Conservation (phyloP, 129 eudicot species). For the Mikania micrantha region DNA sequence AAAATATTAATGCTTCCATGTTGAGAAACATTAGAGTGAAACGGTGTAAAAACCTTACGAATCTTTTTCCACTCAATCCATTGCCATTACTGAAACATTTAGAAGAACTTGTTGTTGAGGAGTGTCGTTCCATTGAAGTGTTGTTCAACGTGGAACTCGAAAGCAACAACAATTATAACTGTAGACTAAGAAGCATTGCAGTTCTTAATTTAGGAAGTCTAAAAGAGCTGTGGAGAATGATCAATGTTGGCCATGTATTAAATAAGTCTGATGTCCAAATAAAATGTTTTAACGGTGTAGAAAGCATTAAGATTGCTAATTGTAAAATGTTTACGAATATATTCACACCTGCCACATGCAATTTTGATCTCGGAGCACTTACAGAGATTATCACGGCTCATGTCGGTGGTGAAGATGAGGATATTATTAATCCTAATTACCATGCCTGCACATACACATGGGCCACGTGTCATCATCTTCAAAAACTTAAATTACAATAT, state of each 20-base stretch:
- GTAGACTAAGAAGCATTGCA: background rate
- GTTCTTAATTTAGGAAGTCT: background rate
- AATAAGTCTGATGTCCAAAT: background rate
- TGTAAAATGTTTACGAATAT: background rate
- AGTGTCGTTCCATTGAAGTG: background rate
- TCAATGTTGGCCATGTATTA: too few species aligned
- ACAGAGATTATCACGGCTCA: background rate
- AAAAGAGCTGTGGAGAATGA: background rate
- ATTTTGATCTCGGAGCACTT: background rate
- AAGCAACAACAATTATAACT: background rate
- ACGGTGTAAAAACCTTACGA: background rate
- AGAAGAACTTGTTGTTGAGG: background rate
- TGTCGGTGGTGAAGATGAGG: background rate
- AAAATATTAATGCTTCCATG: background rate
- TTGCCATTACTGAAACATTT: background rate
- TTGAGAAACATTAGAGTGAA: background rate
- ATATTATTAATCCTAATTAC: background rate
- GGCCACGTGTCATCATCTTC: background rate
- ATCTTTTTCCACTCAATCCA: background rate
- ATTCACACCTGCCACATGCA: background rate
- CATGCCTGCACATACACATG: too few species aligned
- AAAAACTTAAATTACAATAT: rapidly evolving
- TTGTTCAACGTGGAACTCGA: background rate
- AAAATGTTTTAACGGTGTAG: background rate
- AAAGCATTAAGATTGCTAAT: background rate